Evolutionary conservation across 495 filamentous ascomycete species (phyloP), one percentile per base, ranked within the genome.

Genomic region (Hyaloscypha variabilis): DNA sequence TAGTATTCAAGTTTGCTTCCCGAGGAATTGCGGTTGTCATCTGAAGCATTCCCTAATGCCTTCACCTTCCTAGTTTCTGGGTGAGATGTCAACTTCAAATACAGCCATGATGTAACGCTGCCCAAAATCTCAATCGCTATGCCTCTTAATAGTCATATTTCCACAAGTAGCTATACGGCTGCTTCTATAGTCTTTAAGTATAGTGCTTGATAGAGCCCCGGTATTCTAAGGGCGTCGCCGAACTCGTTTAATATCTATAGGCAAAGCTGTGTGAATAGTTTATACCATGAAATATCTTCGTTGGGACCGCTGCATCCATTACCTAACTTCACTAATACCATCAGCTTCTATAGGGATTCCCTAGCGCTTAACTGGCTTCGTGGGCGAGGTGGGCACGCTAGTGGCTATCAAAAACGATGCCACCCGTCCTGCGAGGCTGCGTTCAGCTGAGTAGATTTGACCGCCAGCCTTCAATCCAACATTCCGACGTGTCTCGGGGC

Each of bases 191-290:
- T n/a, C n/a, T n/a, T n/a, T 63, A 28, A 53, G 60, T 63, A 63
- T 49, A 24, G 25, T 63, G 26, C 46, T 55, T 24, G 46, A 55
- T 30, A 0, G 49, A 34, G 62, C 36, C 51, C 52, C 28, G 51
- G 50, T 30, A 64, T 58, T 57, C 28, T 56, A 29, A 42, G 42
- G 6, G 53, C 53, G 53, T 56, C 53, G 52, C 52, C 39, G 62
- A 64, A 64, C 19, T 64, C 42, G 62, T 57, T 53, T 59, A n/a
- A 39, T 58, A 6, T 58, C 56, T n/a, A 29, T 65, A 59, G 63
- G 31, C 58, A 65, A 54, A 59, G 63, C 53, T 65, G 39, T 29
- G 63, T 65, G 39, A 65, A 58, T 58, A 1, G 30, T 58, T 31
- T 17, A 8, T 39, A 39, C 56, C 53, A 26, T 56, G 53, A 56